phyloP scores from a whole-genome alignment of 2,329 filamentous ascomycete genomes.

The Magnaporthales sp. region DNA sequence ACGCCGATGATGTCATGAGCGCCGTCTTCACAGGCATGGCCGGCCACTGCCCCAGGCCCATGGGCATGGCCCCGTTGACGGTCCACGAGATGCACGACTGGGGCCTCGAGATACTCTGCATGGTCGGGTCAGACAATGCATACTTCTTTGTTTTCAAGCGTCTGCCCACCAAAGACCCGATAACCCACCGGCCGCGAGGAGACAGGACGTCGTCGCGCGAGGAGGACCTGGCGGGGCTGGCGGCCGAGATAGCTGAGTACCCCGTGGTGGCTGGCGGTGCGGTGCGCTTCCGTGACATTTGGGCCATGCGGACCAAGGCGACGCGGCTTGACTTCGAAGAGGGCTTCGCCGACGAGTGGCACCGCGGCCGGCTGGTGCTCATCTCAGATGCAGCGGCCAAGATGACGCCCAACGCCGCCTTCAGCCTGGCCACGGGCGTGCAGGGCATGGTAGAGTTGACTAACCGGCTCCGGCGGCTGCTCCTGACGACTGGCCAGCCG shows the following conservation, averaged over 20 bases:
- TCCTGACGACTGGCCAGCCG: neutral
- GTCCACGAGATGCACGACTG: slow-evolving; percentile 8
- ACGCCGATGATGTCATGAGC: slow-evolving; percentile 9
- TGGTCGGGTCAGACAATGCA: slow-evolving; percentile 6
- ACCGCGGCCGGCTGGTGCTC: slow-evolving; percentile 65
- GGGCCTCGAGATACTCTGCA: slow-evolving; percentile 1
- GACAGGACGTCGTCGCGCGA: neutral
- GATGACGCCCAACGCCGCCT: slow-evolving; percentile 9
- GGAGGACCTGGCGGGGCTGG: slow-evolving; percentile 6
- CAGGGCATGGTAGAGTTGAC: slow-evolving; percentile 9
- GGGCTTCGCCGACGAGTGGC: slow-evolving; percentile 94
- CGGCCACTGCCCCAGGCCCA: slow-evolving; percentile 7
- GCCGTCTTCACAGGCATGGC: slow-evolving; percentile 11
- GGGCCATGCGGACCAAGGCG: slow-evolving; percentile 1
- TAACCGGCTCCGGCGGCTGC: slow-evolving; percentile 6
- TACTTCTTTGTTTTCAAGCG: slow-evolving; percentile 9
- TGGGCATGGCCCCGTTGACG: slow-evolving; percentile 2
- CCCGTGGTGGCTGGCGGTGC: neutral
- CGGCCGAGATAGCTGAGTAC: slow-evolving; percentile 5
- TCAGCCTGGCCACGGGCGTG: slow-evolving; percentile 7
- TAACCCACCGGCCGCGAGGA: neutral
- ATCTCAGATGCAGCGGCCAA: slow-evolving; percentile 9
- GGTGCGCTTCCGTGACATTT: slow-evolving; percentile 7
- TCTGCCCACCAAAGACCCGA: neutral
- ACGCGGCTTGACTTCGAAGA: slow-evolving; percentile 8